Percentiles rank a stretch among this genome's conserved stretches.
phyloP scores from a whole-genome alignment of 148 eudicot species.

The Limonium bicolor region DNA sequence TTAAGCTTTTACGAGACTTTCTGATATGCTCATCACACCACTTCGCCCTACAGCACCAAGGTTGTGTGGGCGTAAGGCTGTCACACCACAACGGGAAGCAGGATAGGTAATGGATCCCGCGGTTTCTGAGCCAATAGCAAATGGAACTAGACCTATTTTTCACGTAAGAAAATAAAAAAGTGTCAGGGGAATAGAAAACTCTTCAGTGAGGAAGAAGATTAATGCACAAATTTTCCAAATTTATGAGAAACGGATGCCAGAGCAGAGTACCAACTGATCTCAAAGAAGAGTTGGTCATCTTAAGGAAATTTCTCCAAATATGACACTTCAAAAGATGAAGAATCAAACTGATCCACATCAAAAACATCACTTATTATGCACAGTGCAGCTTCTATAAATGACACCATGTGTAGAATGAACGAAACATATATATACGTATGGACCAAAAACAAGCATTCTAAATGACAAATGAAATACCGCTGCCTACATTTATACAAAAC shows the following conservation, averaged over 20 bases:
- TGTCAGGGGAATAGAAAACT: not conserved
- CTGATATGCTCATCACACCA: conserved; percentile 87
- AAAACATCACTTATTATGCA: no score
- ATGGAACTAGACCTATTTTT: conserved; percentile 92
- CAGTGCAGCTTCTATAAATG: no score
- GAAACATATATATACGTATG: no score
- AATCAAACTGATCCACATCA: no score
- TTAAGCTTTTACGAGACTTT: conserved; percentile 47
- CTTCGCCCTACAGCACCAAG: conserved; percentile 84
- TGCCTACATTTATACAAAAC: no score
- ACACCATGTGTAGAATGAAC: no score
- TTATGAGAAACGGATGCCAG: no score
- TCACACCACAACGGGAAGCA: conserved; percentile 83
- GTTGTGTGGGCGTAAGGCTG: conserved; percentile 78
- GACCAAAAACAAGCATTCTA: no score
- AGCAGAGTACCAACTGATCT: no score
- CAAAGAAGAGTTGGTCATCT: not conserved
- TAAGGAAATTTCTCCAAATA: not conserved
- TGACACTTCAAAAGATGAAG: not conserved
- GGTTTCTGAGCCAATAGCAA: conserved; percentile 93
- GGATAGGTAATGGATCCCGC: conserved; percentile 83
- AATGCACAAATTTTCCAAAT: not conserved
- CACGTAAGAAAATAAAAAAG: not conserved
- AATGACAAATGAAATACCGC: no score
- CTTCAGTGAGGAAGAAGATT: not conserved